phyloP scores from a whole-genome alignment of 2,329 filamentous ascomycete species.

The Beauveria brongniartii region DNA sequence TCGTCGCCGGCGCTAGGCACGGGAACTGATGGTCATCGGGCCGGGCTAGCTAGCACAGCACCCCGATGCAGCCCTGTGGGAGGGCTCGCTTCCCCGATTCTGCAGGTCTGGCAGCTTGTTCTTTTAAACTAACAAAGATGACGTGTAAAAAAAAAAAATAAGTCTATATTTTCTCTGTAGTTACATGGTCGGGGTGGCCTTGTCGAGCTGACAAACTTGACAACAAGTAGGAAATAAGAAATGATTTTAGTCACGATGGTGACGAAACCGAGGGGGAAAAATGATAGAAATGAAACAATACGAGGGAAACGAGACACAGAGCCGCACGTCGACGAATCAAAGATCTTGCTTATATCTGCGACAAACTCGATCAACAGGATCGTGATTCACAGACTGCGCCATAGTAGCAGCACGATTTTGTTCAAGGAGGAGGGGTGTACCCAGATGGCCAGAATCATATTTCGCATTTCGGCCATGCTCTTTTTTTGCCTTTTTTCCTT shows the following conservation, averaged over 20 bases:
- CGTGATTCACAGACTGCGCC: not conserved
- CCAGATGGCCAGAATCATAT: not conserved
- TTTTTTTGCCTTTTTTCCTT: not conserved
- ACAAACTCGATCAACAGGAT: not conserved
- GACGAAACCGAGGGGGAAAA: not conserved
- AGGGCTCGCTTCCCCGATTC: not conserved
- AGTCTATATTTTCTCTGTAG: not conserved
- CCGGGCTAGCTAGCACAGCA: not conserved
- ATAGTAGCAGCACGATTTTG: not conserved
- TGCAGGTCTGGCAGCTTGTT: not conserved
- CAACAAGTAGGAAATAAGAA: no score
- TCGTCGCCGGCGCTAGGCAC: not conserved
- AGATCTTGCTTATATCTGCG: not conserved
- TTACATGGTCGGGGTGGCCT: no score
- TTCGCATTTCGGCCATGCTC: not conserved
- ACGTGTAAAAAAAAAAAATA: not conserved
- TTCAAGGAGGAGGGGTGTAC: not conserved
- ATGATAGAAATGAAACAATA: no score
- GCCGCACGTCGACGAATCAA: not conserved
- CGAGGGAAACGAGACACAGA: no score
- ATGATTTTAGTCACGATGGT: no score
- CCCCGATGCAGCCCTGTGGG: slow-evolving; percentile 3
- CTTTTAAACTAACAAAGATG: not conserved
- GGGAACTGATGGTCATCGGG: slow-evolving; percentile 2
- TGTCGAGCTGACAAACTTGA: no score